phyloP scores from a whole-genome alignment of 768 basidiomycete species.

The Pilatotrama ljubarskyi region DNA sequence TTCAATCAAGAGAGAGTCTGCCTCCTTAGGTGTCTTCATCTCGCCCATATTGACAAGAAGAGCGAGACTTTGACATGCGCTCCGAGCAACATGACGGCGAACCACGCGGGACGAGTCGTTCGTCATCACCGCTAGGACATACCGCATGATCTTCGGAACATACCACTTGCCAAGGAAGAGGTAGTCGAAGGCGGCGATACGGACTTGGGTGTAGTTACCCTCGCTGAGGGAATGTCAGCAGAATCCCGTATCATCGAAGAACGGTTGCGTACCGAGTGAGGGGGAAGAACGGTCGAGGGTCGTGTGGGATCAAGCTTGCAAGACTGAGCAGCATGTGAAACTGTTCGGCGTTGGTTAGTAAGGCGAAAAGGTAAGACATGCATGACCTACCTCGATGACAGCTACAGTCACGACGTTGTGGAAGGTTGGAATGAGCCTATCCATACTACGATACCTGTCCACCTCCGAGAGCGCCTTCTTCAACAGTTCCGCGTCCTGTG shows the following conservation, averaged over 20 bases:
- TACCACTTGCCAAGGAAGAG: constrained; percentile 90
- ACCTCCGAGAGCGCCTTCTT: constrained; percentile 79
- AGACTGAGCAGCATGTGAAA: constrained; percentile 78
- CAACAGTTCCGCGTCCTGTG: constrained; percentile 68
- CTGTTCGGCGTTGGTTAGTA: constrained; percentile 42
- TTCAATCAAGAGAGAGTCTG: constrained; percentile 79
- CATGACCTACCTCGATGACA: constrained; percentile 72
- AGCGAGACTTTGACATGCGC: constrained; percentile 83
- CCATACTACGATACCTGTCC: constrained; percentile 92
- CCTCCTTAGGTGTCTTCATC: constrained; percentile 78
- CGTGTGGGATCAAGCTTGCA: constrained; percentile 76
- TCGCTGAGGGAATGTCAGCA: constrained; percentile 54
- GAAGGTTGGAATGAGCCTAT: constrained; percentile 89
- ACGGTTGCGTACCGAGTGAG: constrained; percentile 70
- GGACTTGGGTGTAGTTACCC: constrained; percentile 90
- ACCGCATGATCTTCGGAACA: constrained; percentile 78
- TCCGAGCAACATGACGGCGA: constrained; percentile 84
- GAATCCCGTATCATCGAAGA: neutral
- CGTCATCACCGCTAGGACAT: constrained; percentile 83
- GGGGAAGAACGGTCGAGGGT: constrained; percentile 77
- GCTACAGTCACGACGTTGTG: constrained; percentile 94
- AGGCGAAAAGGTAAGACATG: constrained; percentile 3
- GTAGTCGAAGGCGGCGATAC: constrained; percentile 92
- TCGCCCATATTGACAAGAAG: constrained; percentile 88
- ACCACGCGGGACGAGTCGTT: constrained; percentile 82